phyloP scores from a whole-genome alignment of 306 rosid genomes.

The Senna tora region DNA sequence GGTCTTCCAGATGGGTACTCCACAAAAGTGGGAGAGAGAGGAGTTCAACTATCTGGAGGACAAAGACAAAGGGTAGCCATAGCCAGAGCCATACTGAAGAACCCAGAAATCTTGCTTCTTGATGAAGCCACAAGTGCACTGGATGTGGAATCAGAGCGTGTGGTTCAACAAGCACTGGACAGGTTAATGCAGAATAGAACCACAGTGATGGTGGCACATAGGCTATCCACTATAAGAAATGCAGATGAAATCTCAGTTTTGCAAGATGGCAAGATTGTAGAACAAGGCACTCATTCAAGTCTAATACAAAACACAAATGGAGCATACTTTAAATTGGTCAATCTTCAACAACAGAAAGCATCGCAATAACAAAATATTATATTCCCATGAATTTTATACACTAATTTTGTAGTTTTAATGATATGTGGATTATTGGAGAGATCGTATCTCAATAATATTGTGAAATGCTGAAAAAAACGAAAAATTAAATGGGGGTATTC shows the following conservation, averaged over 20 bases:
- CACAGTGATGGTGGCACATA: conserved; percentile 67
- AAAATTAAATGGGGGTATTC: not conserved
- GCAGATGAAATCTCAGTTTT: conserved; percentile 69
- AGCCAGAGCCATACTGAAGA: conserved; percentile 80
- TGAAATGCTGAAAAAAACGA: not conserved
- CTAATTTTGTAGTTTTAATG: not conserved
- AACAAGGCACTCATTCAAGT: conserved; percentile 64
- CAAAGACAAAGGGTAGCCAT: conserved; percentile 87
- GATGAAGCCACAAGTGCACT: conserved; percentile 93
- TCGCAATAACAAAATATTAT: conserved; percentile 27
- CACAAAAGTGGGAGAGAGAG: conserved; percentile 89
- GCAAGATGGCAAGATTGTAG: conserved; percentile 68
- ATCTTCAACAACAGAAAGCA: conserved; percentile 60
- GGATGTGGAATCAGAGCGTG: conserved; percentile 74
- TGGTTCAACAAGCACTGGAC: conserved; percentile 83
- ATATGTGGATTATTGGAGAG: not conserved
- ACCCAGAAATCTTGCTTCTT: conserved; percentile 73
- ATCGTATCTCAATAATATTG: not conserved
- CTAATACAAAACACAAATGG: conserved; percentile 60
- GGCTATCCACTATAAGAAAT: conserved; percentile 66
- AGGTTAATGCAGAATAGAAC: conserved; percentile 77
- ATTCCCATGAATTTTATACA: conserved; percentile 5
- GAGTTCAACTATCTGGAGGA: conserved; percentile 92
- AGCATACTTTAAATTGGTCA: conserved; percentile 75
- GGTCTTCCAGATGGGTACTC: conserved; percentile 86